These are phyloP conservation scores for Sonneratia alba DNA, from an alignment of 345 rosid species.

Conservation along the genomic window DNA sequence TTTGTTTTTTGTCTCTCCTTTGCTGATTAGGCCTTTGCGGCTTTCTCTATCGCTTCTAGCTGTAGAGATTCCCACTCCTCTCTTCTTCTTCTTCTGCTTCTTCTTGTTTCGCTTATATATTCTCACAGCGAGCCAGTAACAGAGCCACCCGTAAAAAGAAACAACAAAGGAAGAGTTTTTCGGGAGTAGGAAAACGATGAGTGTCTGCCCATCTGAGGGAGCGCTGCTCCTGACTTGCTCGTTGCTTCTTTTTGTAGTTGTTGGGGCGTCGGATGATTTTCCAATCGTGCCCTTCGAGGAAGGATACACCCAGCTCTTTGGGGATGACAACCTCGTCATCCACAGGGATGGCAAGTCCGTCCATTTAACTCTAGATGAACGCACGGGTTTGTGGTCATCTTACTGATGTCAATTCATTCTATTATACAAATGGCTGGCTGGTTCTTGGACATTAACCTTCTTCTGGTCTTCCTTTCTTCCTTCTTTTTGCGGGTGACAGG, in stretches of 20 bases:
- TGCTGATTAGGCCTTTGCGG: constrained; percentile 14
- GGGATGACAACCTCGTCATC: constrained; percentile 65
- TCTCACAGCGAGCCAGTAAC: neutral
- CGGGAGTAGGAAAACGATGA: constrained; percentile 18
- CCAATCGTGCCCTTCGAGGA: constrained; percentile 76
- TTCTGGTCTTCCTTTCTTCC: neutral
- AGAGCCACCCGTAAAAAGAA: neutral
- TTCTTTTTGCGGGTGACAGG: constrained; percentile 35
- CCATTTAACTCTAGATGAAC: constrained; percentile 73
- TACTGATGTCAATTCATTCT: neutral
- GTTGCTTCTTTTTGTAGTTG: constrained; percentile 28
- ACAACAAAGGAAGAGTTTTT: neutral
- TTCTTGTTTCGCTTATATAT: constrained; percentile 3
- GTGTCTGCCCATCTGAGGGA: constrained; percentile 11
- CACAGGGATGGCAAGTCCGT: constrained; percentile 73
- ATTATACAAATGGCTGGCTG: neutral
- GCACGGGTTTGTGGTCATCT: constrained; percentile 49
- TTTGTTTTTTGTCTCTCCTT: constrained; percentile 4
- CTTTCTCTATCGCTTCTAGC: constrained; percentile 14
- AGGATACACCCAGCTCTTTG: constrained; percentile 83
- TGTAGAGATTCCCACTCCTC: constrained; percentile 8
- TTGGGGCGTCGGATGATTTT: constrained; percentile 31
- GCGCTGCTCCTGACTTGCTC: constrained; percentile 20
- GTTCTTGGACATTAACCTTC: neutral
- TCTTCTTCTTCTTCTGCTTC: neutral